phyloP scores from a whole-genome alignment of 176 grass and related monocot genomes.

The Oryza meyeriana region DNA sequence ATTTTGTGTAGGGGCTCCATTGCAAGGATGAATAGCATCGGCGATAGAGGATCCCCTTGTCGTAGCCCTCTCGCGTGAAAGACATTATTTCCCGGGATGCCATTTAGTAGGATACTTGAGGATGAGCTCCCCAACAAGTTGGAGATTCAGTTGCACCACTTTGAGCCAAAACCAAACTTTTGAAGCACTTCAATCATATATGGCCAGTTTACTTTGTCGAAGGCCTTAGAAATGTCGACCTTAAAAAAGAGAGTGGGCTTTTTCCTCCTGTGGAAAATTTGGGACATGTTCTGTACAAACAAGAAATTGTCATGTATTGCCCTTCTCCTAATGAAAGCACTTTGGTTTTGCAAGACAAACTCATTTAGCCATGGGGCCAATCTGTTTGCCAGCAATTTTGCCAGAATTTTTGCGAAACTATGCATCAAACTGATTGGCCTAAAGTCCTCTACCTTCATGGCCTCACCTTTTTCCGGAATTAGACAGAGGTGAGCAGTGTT shows the following conservation, averaged over 20 bases:
- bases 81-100: rapidly evolving
- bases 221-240: background rate
- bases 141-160: background rate
- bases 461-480: background rate
- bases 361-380: background rate
- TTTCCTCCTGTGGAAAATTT: background rate
- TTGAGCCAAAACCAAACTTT: background rate
- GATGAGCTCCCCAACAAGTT: background rate
- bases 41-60: background rate
- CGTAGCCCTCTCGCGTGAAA: too few species aligned
- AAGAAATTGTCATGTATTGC: background rate
- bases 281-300: background rate
- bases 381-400: background rate
- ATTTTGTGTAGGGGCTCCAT: too few species aligned
- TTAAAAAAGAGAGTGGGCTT: background rate
- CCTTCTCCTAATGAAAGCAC: background rate
- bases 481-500: background rate
- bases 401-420: background rate
- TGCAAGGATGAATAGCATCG: too few species aligned
- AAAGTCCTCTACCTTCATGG: background rate
- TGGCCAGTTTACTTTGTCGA: background rate
- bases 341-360: background rate
- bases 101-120: too few species aligned
- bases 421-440: background rate
- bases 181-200: background rate